Base-by-base conservation (phyloP, 345 rosid species). In the Dipteronia dyeriana region DNA sequence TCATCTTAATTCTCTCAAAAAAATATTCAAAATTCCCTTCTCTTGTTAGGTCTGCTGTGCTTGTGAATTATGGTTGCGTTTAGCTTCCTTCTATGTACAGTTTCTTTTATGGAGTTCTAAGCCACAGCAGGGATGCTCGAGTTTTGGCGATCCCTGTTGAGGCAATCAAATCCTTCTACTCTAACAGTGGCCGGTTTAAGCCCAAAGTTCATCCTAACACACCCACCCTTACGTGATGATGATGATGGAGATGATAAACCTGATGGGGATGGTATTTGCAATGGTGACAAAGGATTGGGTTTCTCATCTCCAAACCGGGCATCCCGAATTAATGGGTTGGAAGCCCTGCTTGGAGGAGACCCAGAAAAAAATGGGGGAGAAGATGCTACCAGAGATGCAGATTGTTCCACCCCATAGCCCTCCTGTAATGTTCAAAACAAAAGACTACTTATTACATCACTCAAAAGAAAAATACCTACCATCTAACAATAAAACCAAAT, bases 121-220 rank as follows among this genome's bases (percentile, higher is more conserved):
- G 99, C 99, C 94, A 94, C 78, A 70, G 99, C 98, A 75, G 98
- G 92, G 93, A 96, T 89, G 93, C 97, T 88, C n/a, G 98, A 91
- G 88, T 84, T 94, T 47, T 88, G 94, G 85, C 89, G 86, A 80
- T 96, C 98, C 90, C 98, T 92, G 88, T 88, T 90, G 79, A 96
- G 97, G 90, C 99, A 96, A 86, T 94, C 95, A 62, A 96, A 96
- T 76, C 99, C 99, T 94, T 96, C 99, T 90, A 96, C 95, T 87
- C 98, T 94, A 96, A 94, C 97, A 8, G 95, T 87, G 7, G 95
- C 97, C 4, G 94, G 90, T 79, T 91, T 94, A 26, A 85, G 87
- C 78, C 99, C 99, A 26, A 92, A 89, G 43, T 88, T 92, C 91
- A 88, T 79, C 68, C 95, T 84, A 41, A 61, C 90, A 72, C 94